phyloP scores from a whole-genome alignment of 352 stramenopile species.

The Aphanomyces astaci region DNA sequence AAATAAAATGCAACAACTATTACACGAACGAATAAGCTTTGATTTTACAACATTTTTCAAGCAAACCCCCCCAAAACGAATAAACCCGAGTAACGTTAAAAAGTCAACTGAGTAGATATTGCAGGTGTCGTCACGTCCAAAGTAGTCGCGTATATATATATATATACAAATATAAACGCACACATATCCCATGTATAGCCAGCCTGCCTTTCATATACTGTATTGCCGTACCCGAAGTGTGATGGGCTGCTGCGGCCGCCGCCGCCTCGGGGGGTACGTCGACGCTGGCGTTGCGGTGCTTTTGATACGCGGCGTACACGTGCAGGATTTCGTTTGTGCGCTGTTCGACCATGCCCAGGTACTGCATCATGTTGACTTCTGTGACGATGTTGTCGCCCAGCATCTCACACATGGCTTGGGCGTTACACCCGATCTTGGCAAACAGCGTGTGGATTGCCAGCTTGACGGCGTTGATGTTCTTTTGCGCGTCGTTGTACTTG shows the following conservation, averaged over 20 bases:
- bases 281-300: not conserved
- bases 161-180: no score
- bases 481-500: slow-evolving; percentile 84
- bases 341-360: slow-evolving; percentile 92
- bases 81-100: no score
- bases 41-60: no score
- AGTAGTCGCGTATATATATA: no score
- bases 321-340: slow-evolving; percentile 90
- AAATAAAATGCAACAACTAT: no score
- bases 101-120: no score
- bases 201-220: no score
- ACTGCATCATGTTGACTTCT: slow-evolving; percentile 93
- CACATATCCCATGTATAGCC: no score
- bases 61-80: no score
- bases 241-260: not conserved
- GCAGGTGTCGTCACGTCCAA: no score
- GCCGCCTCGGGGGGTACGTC: not conserved
- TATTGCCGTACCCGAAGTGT: not conserved
- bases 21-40: no score
- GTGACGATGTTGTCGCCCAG: slow-evolving; percentile 83
- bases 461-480: slow-evolving; percentile 87
- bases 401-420: slow-evolving; percentile 75
- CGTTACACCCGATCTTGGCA: slow-evolving; percentile 74
- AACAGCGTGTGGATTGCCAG: slow-evolving; percentile 66
- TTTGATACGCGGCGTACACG: slow-evolving; percentile 52